Base-by-base conservation (phyloP, 1,284 basidiomycete genomes). In the Naganishia liquefaciens region DNA sequence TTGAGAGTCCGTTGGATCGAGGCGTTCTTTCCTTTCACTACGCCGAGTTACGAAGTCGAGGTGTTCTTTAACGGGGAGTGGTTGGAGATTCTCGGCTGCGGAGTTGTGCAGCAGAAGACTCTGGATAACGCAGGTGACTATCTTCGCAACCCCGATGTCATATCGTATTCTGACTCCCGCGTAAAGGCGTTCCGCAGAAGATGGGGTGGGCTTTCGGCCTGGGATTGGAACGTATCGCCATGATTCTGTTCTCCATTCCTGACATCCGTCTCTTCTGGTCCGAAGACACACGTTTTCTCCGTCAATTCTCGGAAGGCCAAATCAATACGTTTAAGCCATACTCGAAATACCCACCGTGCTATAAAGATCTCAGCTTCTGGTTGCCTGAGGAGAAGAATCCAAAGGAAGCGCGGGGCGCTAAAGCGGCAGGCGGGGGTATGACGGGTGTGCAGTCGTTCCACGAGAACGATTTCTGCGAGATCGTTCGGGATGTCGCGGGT, bases 251-350 rank as follows among this genome's bases (percentile, higher is more conserved):
- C 80, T 89, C 88, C 19, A 96, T 99, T 64, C 96, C 95, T 3
- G 96, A 99, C 76, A 99, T 99, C 74, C 90, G 96, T n/a, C 82
- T 99, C 15, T 99, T 99, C 83, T 99, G 96, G 96, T 94, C 93
- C 2, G 79, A 82, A 57, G 96, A 99, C 74, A 73, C 84, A 21
- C 88, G 95, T 10, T 99, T 99, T 83, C 79, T 90, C 37, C 83
- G 84, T 11, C 96, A 99, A 72, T 99, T 99, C 79, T 78, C 82
- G 39, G 79, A 83, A 40, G 88, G 87, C n/a, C 78, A 86, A 65
- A 89, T 96, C 69, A 85, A 82, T 7, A 84, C 85, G 0, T 96
- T 96, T 83, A 86, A 86, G 72, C 86, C 90, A 1, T 96, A 93
- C 79, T 94, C 91, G 11, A 90, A 88, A 77, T 93, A 91, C 76